Conservation (phyloP, 345 rosid genomes). For the Physaria fendleri region DNA sequence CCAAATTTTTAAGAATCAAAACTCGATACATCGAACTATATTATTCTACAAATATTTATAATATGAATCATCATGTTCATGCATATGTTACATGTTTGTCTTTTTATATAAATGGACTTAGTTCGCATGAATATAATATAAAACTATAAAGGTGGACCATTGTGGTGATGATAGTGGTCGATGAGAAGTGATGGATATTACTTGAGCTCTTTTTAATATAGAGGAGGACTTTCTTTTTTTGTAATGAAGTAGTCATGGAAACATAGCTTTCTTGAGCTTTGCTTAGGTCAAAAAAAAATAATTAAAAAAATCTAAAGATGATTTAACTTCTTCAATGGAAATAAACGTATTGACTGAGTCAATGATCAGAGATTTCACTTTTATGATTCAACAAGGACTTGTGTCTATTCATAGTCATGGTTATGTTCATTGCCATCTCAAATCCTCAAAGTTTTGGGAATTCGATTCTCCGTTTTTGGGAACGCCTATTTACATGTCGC, state of each 20-base stretch:
- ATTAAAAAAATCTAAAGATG: too few species aligned
- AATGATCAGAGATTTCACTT: conserved; percentile 1
- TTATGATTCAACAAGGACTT: conserved; percentile 16
- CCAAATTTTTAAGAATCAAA: neutral
- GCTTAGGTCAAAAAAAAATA: too few species aligned
- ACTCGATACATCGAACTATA: conserved; percentile 18
- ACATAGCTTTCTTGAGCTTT: too few species aligned
- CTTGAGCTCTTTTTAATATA: conserved; percentile 2
- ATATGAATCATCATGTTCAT: neutral
- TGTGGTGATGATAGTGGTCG: conserved; percentile 16
- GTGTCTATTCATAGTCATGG: conserved; percentile 7
- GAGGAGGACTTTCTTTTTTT: too few species aligned
- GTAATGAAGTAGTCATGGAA: too few species aligned
- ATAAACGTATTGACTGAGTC: too few species aligned
- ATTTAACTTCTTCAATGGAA: too few species aligned
- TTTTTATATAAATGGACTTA: conserved; percentile 4
- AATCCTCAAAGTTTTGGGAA: neutral
- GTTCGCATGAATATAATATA: conserved; percentile 2
- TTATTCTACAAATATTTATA: neutral
- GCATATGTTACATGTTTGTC: conserved; percentile 10
- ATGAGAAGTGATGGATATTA: conserved; percentile 8
- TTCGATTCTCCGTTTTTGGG: conserved; percentile 9
- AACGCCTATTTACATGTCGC: conserved; percentile 20
- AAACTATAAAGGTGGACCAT: conserved; percentile 13
- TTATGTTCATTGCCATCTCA: conserved; percentile 20